Evolutionary conservation across 2,329 filamentous ascomycete species (phyloP), one percentile per base, ranked within the genome.

Genomic region (Calonectria hawksworthii): DNA sequence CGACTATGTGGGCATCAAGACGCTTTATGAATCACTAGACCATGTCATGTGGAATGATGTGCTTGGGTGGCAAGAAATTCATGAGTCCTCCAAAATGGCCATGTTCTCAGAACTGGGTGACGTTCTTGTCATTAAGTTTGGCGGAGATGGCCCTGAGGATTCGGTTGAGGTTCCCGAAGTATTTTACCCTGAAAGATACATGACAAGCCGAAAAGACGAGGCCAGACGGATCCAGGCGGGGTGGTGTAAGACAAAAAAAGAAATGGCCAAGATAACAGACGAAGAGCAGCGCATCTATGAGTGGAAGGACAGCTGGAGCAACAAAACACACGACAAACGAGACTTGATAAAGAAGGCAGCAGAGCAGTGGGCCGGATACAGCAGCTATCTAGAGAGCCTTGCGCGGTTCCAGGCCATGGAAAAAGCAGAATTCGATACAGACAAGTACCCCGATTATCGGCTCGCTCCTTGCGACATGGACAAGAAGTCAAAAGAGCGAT

Each of bases 121-220:
- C n/a, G 85, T 91, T 4, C 77, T 92, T 30, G 86, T 86, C 10
- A 84, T 92, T 47, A 86, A 86, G 54, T 79, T 92, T 16, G 83
- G 84, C 21, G 85, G 85, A 3, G 83, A 85, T 5, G 87, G 86
- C 2, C 83, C 87, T 6, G 79, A 83, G 10, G 86, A 86, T 56
- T 85, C 85, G 3, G 84, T 90, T 52, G 88, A 90, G 4, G 87
- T 92, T 41, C 90, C 90, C 8, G 82, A 84, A 52, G 82, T 87
- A 16, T 87, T 91, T 75, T 91, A 90, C 76, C 87, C 89, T 1
- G 90, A 92, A 80, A 87, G 86, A n/a, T 92, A 91, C 72, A 81
- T 90, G 67, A 83, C 84, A 63, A 82, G 78, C 14, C 86, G 87
- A 18, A 87, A 86, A 70, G 83, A 88, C 14, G 86, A 89, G 68